phyloP scores from a whole-genome alignment of 2,329 filamentous ascomycete genomes.

The Penicillium brevicompactum region DNA sequence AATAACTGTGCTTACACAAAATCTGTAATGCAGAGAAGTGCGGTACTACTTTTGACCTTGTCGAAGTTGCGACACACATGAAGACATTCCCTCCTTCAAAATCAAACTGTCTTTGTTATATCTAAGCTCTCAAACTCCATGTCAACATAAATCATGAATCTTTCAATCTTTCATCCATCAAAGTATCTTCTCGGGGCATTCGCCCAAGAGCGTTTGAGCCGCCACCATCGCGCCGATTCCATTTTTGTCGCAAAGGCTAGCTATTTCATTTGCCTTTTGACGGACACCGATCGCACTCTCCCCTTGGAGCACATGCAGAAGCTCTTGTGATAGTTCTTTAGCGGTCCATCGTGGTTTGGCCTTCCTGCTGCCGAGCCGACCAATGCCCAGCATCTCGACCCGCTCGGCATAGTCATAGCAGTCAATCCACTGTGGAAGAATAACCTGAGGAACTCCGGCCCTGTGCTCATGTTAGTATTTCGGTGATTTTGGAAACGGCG shows the following conservation, averaged over 20 bases:
- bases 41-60: too few species aligned
- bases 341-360: constrained; percentile 1
- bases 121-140: neutral
- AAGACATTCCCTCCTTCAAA: too few species aligned
- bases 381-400: constrained; percentile 2
- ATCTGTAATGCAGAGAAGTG: too few species aligned
- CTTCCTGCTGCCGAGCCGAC: neutral
- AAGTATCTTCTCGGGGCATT: neutral
- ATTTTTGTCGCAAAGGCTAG: neutral
- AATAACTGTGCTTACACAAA: too few species aligned
- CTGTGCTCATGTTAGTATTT: neutral
- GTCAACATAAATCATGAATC: neutral
- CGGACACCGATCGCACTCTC: neutral
- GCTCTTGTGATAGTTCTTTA: neutral
- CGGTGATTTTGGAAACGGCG: too few species aligned
- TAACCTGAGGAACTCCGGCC: neutral
- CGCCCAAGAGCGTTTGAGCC: neutral
- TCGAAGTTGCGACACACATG: too few species aligned
- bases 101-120: neutral
- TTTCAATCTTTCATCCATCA: neutral
- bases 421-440: constrained; percentile 1
- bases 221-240: neutral
- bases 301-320: neutral
- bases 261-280: neutral
- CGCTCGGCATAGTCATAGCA: constrained; percentile 1